Evolutionary conservation across 352 stramenopile species (phyloP).

Genomic region (Globisporangium spinosum): DNA sequence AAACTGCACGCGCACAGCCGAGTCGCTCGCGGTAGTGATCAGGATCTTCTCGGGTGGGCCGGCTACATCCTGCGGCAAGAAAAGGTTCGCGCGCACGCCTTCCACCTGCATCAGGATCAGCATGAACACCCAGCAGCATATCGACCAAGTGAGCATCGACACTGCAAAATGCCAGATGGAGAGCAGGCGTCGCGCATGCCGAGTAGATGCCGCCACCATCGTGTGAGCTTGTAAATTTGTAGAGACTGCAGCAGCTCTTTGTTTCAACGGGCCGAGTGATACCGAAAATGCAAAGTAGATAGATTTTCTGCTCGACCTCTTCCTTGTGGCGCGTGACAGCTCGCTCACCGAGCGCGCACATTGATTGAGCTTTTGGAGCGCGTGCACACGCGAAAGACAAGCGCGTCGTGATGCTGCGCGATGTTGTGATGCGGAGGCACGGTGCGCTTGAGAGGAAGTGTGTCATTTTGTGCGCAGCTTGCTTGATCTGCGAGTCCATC

Average conservation of each 20-base stretch:
- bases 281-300: not conserved
- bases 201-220: not conserved
- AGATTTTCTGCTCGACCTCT: not conserved
- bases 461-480: not conserved
- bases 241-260: not conserved
- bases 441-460: not conserved
- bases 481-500: not conserved
- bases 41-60: slow-evolving; percentile 59
- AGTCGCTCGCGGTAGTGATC: slow-evolving; percentile 40
- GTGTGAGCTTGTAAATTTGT: not conserved
- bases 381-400: too few relatives aligned
- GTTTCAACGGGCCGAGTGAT: not conserved
- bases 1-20: slow-evolving; percentile 62
- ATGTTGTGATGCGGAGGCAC: too few relatives aligned
- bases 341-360: too few relatives aligned
- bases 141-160: slow-evolving; percentile 2
- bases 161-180: not conserved
- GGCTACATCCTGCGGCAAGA: slow-evolving; percentile 62
- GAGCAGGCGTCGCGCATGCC: not conserved
- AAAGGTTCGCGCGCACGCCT: slow-evolving; percentile 28
- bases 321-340: too few relatives aligned
- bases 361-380: too few relatives aligned
- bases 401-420: too few relatives aligned
- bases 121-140: not conserved
- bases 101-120: slow-evolving; percentile 3